These are phyloP conservation scores for Emmonsiellopsis sp. DNA, from an alignment of 2,329 filamentous ascomycete species.

Conservation along the genomic window DNA sequence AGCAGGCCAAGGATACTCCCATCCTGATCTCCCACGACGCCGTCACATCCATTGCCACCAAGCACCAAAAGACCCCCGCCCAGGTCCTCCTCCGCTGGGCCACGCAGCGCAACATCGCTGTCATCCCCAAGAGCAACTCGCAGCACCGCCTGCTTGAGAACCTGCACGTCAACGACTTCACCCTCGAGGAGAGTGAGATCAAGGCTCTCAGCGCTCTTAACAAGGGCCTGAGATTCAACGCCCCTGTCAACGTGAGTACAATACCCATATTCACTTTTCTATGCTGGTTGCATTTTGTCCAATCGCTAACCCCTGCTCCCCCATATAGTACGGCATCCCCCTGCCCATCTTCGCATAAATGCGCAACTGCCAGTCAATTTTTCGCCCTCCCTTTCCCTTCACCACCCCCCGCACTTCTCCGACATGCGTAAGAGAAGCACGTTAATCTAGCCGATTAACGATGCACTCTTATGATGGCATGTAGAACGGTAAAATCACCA, in stretches of 20 bases:
- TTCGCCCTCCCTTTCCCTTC: too few relatives aligned
- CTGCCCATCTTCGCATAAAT: slow-evolving; percentile 46
- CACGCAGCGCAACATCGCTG: slow-evolving; percentile 69
- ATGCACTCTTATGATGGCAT: too few relatives aligned
- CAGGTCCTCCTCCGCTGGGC: slow-evolving; percentile 83
- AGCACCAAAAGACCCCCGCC: slow-evolving; percentile 63
- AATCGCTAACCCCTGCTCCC: slow-evolving; percentile 16
- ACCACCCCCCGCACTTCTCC: too few relatives aligned
- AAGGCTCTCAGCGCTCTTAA: slow-evolving; percentile 58
- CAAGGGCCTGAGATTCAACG: slow-evolving; percentile 63
- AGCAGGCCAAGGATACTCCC: slow-evolving; percentile 55
- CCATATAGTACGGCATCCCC: slow-evolving; percentile 38
- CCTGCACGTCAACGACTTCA: slow-evolving; percentile 57
- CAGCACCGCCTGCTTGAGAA: slow-evolving; percentile 52
- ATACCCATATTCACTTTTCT: too few relatives aligned
- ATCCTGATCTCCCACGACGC: slow-evolving; percentile 62
- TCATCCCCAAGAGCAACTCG: slow-evolving; percentile 71
- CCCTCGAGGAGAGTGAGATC: slow-evolving; percentile 58
- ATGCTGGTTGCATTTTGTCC: background rate
- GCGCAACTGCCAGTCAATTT: background rate
- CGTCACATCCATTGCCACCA: slow-evolving; percentile 57
- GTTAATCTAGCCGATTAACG: too few relatives aligned
- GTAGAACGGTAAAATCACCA: too few relatives aligned
- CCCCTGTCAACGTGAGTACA: slow-evolving; percentile 58
- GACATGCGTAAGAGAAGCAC: too few relatives aligned